phyloP scores from a whole-genome alignment of 139 green algal species.

The Micromonas pusilla region DNA sequence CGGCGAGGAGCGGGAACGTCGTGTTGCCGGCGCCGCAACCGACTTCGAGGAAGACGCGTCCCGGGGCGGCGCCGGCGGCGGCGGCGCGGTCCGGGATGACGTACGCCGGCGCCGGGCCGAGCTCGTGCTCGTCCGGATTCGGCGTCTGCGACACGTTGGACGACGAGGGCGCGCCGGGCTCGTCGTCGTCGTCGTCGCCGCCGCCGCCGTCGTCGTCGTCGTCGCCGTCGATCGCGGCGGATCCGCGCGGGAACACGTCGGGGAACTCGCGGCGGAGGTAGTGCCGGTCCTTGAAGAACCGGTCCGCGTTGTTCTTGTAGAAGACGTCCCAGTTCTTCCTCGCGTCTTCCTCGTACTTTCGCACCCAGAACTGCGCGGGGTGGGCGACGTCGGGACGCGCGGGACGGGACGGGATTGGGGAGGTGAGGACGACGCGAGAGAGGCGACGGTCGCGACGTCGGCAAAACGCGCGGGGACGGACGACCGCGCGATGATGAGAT shows the following conservation, averaged over 20 bases:
- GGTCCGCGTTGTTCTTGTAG: constrained; percentile 57
- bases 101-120: constrained; percentile 27
- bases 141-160: neutral
- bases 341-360: constrained; percentile 56
- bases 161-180: neutral
- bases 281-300: constrained; percentile 86
- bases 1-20: constrained; percentile 73
- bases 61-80: neutral
- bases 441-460: too few relatives aligned
- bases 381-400: neutral
- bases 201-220: neutral
- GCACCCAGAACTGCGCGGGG: constrained; percentile 17
- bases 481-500: too few relatives aligned
- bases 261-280: constrained; percentile 54
- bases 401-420: neutral
- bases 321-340: constrained; percentile 72
- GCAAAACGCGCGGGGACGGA: too few relatives aligned
- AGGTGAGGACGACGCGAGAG: neutral
- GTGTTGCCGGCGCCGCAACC: constrained; percentile 92
- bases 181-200: neutral
- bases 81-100: neutral
- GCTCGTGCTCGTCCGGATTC: constrained; percentile 41
- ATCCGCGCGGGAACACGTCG: neutral
- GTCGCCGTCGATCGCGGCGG: neutral
- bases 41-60: constrained; percentile 51